Conservation (phyloP, 225 moss, liverwort and hornwort genomes). For the Antitrichia curtipendula region DNA sequence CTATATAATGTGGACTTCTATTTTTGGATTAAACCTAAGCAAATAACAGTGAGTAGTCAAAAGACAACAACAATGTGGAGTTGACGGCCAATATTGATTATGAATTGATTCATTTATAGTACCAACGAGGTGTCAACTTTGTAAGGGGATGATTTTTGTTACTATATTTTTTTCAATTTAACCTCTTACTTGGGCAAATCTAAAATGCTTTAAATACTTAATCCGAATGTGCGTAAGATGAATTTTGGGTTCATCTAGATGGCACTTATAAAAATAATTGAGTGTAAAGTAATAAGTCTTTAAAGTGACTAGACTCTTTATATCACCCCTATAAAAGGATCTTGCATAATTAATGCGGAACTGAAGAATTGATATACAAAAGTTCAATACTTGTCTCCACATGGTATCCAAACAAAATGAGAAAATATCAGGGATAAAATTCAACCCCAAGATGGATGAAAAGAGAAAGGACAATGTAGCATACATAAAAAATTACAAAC, state of each 20-base stretch:
- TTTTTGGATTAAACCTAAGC: not conserved
- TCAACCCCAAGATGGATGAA: fast-evolving
- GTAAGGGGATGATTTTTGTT: not conserved
- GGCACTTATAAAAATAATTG: not conserved
- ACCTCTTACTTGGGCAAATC: not conserved
- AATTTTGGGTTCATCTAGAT: not conserved
- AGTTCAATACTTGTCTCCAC: not conserved
- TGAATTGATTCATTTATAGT: not conserved
- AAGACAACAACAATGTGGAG: not conserved
- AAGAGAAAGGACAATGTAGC: not conserved
- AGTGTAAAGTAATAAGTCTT: not conserved
- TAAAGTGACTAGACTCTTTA: too few species aligned
- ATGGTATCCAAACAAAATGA: not conserved
- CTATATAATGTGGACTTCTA: not conserved
- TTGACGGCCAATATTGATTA: not conserved
- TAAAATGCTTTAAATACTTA: not conserved
- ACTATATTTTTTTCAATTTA: not conserved
- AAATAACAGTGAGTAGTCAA: not conserved
- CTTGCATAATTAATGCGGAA: too few species aligned
- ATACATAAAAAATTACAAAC: not conserved
- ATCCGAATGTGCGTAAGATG: not conserved
- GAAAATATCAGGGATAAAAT: fast-evolving
- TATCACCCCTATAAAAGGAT: too few species aligned
- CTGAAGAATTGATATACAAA: not conserved
- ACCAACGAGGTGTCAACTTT: not conserved